phyloP scores from a whole-genome alignment of 495 filamentous ascomycete species.

The Xylaria nigripes region DNA sequence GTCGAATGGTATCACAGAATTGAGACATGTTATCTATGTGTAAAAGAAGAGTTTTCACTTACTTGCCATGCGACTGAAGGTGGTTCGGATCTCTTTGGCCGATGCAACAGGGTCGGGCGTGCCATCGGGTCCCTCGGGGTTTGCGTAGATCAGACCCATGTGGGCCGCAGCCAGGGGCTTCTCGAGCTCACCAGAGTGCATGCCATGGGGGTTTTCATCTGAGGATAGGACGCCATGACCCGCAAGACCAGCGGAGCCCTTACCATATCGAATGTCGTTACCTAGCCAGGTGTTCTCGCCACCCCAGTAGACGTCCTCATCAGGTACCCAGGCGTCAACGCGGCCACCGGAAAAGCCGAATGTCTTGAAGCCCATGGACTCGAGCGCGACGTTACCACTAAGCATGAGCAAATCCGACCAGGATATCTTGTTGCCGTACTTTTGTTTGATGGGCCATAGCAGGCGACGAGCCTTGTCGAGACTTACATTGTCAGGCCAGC shows the following conservation, averaged over 20 bases:
- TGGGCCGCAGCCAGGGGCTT: conserved; percentile 54
- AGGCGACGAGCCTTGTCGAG: conserved; percentile 71
- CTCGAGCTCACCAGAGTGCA: conserved; percentile 54
- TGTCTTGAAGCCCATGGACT: conserved; percentile 66
- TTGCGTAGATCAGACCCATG: conserved; percentile 73
- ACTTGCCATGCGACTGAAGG: conserved; percentile 64
- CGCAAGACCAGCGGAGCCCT: conserved; percentile 37
- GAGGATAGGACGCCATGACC: conserved; percentile 38
- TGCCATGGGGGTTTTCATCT: conserved; percentile 41
- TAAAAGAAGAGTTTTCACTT: background rate
- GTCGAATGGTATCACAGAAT: background rate
- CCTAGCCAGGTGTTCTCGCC: conserved; percentile 62
- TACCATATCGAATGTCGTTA: conserved; percentile 56
- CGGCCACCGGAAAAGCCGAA: conserved; percentile 66
- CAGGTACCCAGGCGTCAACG: conserved; percentile 59
- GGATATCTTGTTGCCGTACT: conserved; percentile 72
- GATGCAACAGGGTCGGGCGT: conserved; percentile 59
- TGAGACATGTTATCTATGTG: no score
- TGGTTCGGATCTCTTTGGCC: conserved; percentile 58
- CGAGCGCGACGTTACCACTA: conserved; percentile 64
- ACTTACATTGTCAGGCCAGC: conserved; percentile 69
- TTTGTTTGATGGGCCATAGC: conserved; percentile 72
- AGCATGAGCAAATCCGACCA: conserved; percentile 65
- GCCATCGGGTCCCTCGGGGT: conserved; percentile 67
- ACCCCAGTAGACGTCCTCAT: conserved; percentile 68